Conservation (phyloP, 2,329 filamentous ascomycete genomes). For the Penicillium thymicola region DNA sequence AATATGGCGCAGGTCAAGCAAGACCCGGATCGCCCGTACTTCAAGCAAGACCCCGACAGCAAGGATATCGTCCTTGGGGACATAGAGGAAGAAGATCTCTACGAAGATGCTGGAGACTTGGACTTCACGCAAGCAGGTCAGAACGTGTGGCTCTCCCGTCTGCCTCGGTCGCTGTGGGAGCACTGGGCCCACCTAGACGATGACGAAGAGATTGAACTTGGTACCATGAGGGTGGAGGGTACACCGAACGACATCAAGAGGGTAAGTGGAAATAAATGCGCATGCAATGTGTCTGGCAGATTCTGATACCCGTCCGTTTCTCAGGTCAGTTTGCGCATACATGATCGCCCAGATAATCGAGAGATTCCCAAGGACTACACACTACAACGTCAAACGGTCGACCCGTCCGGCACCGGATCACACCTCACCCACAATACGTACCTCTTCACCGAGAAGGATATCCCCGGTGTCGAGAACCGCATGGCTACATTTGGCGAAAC, state of each 20-base stretch:
- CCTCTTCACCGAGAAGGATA: slow-evolving; percentile 89
- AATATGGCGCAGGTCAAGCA: slow-evolving; percentile 40
- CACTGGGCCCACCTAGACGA: slow-evolving; percentile 73
- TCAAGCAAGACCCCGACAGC: slow-evolving; percentile 43
- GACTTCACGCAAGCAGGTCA: slow-evolving; percentile 53
- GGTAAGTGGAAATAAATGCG: slow-evolving; percentile 27
- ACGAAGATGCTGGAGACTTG: slow-evolving; percentile 64
- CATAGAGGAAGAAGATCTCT: slow-evolving; percentile 63
- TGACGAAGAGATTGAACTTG: slow-evolving; percentile 77
- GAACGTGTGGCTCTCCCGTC: slow-evolving; percentile 67
- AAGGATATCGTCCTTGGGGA: slow-evolving; percentile 35
- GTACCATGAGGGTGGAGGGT: slow-evolving; percentile 64
- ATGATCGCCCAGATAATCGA: slow-evolving; percentile 65
- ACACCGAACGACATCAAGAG: slow-evolving; percentile 52
- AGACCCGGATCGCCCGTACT: slow-evolving; percentile 40
- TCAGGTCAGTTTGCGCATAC: slow-evolving; percentile 67
- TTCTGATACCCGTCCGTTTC: slow-evolving; percentile 34
- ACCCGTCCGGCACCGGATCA: slow-evolving; percentile 37
- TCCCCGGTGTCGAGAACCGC: slow-evolving; percentile 66
- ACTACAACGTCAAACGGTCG: slow-evolving; percentile 63
- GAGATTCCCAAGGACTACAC: slow-evolving; percentile 85
- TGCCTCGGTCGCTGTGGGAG: slow-evolving; percentile 78
- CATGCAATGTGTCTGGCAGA: slow-evolving; percentile 2
- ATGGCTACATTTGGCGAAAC: slow-evolving; percentile 43
- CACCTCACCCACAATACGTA: slow-evolving; percentile 73